A percentile compares a stretch with the other conserved stretches of the same genome.
phyloP scores from a whole-genome alignment of 2,329 filamentous ascomycete genomes.

The Fusarium marasasianum region DNA sequence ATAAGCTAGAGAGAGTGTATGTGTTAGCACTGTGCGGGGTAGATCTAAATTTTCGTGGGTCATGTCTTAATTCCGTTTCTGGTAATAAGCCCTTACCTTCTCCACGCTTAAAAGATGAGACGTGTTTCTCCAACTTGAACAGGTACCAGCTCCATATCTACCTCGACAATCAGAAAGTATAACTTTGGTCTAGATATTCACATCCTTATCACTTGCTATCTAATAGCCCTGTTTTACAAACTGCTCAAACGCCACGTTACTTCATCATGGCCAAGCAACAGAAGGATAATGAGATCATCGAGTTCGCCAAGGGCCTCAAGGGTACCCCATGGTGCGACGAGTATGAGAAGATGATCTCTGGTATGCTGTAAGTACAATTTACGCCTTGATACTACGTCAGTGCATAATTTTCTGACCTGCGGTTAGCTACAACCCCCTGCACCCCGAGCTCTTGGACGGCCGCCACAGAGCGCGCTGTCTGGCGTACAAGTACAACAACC shows the following conservation, averaged over 20 bases:
- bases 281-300: conserved; percentile 31
- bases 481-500: conserved; percentile 37
- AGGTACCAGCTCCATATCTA: background rate
- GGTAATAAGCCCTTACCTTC: conserved; percentile 3
- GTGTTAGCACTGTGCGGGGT: background rate
- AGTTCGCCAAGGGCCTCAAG: conserved; percentile 33
- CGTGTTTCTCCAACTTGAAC: background rate
- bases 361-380: conserved; percentile 34
- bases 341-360: conserved; percentile 43
- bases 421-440: conserved; percentile 34
- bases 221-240: rapidly evolving
- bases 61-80: background rate
- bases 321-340: conserved; percentile 38
- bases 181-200: rapidly evolving
- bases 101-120: background rate
- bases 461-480: conserved; percentile 35
- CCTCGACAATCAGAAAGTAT: background rate
- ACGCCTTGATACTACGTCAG: rapidly evolving
- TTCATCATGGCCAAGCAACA: conserved; percentile 34
- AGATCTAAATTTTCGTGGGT: background rate
- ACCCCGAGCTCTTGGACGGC: conserved; percentile 27
- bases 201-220: background rate
- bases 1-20: background rate
- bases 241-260: background rate
- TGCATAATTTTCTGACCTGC: background rate